phyloP scores from a whole-genome alignment of 2,329 filamentous ascomycete genomes.

The Xylaria sp. region DNA sequence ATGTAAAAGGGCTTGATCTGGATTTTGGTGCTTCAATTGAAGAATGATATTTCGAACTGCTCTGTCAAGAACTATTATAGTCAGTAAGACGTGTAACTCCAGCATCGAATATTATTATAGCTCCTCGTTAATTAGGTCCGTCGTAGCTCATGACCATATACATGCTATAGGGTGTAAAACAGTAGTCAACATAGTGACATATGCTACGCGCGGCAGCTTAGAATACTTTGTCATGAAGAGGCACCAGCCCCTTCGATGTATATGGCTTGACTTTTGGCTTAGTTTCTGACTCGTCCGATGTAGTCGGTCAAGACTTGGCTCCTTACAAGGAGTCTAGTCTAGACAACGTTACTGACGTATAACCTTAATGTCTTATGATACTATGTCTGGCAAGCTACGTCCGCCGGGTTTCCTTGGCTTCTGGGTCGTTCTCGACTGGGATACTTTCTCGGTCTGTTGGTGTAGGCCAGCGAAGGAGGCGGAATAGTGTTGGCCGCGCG shows the following conservation, averaged over 20 bases:
- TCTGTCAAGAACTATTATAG: too few relatives aligned
- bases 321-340: background rate
- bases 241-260: background rate
- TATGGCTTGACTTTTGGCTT: background rate
- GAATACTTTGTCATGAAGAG: background rate
- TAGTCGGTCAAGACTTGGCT: background rate
- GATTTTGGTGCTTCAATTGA: too few relatives aligned
- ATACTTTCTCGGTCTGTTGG: too few relatives aligned
- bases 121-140: too few relatives aligned
- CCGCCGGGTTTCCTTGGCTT: background rate
- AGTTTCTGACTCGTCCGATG: background rate
- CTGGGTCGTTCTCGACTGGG: too few relatives aligned
- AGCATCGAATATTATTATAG: too few relatives aligned
- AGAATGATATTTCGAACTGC: too few relatives aligned
- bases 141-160: background rate
- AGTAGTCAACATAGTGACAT: background rate
- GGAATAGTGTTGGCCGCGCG: too few relatives aligned
- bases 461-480: background rate
- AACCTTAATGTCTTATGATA: background rate
- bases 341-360: background rate
- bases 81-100: too few relatives aligned
- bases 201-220: background rate
- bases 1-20: too few relatives aligned
- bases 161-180: too few relatives aligned
- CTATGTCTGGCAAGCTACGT: background rate